Conservation (phyloP, 2,329 filamentous ascomycete species). For the Lasiodiplodia hormozganensis region DNA sequence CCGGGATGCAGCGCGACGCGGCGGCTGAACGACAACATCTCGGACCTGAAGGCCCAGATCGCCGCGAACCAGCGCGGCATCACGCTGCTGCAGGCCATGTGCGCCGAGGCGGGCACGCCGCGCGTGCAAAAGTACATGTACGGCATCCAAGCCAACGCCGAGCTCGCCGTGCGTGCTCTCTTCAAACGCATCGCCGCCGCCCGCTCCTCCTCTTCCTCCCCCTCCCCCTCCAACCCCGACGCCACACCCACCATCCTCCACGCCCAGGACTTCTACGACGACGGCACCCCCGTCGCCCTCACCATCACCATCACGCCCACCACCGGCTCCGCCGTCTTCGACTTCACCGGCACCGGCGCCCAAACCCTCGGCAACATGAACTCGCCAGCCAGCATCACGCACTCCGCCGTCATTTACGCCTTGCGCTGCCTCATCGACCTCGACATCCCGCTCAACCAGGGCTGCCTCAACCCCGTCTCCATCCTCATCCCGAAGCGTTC, state of each 20-base stretch:
- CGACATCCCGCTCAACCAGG: constrained; percentile 51
- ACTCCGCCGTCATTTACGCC: constrained; percentile 50
- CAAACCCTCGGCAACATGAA: constrained; percentile 49
- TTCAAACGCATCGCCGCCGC: constrained; percentile 65
- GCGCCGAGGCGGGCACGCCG: constrained; percentile 43
- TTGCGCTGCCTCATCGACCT: constrained; percentile 45
- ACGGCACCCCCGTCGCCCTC: constrained; percentile 47
- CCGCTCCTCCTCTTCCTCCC: too few relatives aligned
- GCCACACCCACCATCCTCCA: neutral
- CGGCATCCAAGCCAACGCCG: constrained; percentile 47
- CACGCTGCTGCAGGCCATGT: constrained; percentile 44
- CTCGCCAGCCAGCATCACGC: constrained; percentile 44
- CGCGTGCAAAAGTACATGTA: constrained; percentile 52
- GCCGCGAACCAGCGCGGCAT: constrained; percentile 46
- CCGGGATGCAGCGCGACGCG: constrained; percentile 43
- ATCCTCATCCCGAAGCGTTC: constrained; percentile 42
- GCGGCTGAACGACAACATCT: constrained; percentile 44
- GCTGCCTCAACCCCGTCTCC: constrained; percentile 46
- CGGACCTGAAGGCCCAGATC: constrained; percentile 46
- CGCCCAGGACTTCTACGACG: constrained; percentile 46
- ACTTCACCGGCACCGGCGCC: constrained; percentile 47
- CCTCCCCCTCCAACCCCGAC: constrained; percentile 6
- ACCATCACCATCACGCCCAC: constrained; percentile 41
- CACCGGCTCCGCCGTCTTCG: constrained; percentile 45
- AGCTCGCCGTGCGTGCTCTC: constrained; percentile 77